Evolutionary conservation across 768 basidiomycete species (phyloP).

Genomic region (Tulasnella sp.): DNA sequence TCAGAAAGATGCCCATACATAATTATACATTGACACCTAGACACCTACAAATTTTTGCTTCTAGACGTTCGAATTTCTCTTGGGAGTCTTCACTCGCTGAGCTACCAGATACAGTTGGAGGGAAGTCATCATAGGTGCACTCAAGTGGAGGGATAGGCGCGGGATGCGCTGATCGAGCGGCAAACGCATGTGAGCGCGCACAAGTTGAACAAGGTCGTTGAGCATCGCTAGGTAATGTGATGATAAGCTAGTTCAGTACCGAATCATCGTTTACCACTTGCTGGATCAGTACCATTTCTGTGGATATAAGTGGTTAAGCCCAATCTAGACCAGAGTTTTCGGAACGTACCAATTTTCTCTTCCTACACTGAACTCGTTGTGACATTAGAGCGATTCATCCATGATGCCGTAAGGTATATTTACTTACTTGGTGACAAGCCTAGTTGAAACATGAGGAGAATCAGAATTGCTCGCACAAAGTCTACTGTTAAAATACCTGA

Average conservation of each 20-base stretch:
- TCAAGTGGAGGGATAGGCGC: conserved; percentile 43
- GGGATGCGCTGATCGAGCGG: conserved; percentile 46
- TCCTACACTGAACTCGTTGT: conserved; percentile 1
- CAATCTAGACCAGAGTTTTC: background rate
- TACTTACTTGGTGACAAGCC: conserved; percentile 13
- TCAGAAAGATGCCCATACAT: background rate
- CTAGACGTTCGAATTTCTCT: background rate
- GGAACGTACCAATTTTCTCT: conserved; percentile 2
- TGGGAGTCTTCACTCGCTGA: background rate
- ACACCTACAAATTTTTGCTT: conserved; percentile 4
- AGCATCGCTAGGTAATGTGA: conserved; percentile 41
- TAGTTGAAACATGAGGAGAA: background rate
- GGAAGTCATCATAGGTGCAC: conserved; percentile 59
- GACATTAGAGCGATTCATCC: background rate
- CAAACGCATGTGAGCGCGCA: conserved; percentile 59
- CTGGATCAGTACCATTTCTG: conserved; percentile 2
- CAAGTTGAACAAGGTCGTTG: conserved; percentile 68
- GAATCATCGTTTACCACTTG: conserved; percentile 13
- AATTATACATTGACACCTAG: background rate
- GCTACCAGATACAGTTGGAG: background rate
- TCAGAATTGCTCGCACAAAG: too few species aligned
- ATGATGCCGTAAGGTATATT: background rate
- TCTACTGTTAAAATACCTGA: conserved; percentile 2
- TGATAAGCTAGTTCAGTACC: too few species aligned
- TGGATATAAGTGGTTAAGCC: conserved; percentile 2